These are phyloP conservation scores for Annona cherimola DNA, from an alignment of 164 flowering plant species.

Conservation along the genomic window DNA sequence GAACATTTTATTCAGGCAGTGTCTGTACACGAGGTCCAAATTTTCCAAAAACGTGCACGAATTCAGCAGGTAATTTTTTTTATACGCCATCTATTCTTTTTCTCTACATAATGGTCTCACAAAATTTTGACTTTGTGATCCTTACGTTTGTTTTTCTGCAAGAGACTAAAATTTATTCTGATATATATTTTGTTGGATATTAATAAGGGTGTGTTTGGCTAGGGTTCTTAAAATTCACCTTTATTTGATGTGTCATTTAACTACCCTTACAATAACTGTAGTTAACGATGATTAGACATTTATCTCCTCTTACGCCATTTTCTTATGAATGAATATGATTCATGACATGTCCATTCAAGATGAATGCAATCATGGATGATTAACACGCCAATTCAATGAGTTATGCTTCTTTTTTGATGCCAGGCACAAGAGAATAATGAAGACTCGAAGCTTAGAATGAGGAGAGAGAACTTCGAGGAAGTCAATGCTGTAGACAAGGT, in stretches of 20 bases:
- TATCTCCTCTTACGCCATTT: no score
- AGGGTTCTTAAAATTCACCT: no score
- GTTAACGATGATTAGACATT: no score
- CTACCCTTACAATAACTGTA: no score
- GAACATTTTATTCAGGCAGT: constrained; percentile 84
- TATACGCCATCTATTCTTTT: neutral
- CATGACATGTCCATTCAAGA: no score
- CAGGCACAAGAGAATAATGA: constrained; percentile 77
- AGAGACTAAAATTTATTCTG: neutral
- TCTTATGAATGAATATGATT: no score
- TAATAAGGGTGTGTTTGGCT: neutral
- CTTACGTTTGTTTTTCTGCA: neutral
- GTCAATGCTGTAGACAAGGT: constrained; percentile 58
- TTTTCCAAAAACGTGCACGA: constrained; percentile 89
- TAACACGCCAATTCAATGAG: no score
- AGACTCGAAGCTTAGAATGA: constrained; percentile 52
- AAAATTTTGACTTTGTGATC: neutral
- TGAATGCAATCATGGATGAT: no score
- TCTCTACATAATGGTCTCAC: neutral
- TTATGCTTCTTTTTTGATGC: constrained; percentile 3
- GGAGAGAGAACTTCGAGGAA: constrained; percentile 45
- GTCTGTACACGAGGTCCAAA: constrained; percentile 77
- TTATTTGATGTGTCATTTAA: no score
- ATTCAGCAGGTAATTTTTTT: constrained; percentile 66
- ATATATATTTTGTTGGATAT: neutral